A percentile compares a stretch with the other conserved stretches of the same genome.
Evolutionary conservation across 2,329 filamentous ascomycete genomes (phyloP).

Genomic region (Pyrenochaeta sp.): DNA sequence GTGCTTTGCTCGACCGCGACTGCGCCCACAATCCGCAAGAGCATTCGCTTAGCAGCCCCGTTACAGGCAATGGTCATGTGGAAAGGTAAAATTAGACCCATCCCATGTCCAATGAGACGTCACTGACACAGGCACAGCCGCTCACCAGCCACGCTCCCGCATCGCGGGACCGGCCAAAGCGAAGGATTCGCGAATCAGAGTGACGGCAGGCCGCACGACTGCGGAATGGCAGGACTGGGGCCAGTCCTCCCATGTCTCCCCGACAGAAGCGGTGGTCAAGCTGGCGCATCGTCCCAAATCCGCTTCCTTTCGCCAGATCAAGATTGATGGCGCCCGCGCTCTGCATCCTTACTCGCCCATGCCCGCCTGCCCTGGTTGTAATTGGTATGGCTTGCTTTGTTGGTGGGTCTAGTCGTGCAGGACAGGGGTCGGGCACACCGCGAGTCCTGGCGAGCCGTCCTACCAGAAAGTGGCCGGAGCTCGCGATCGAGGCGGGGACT

Average conservation of each 20-base stretch:
- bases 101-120: conserved; percentile 23
- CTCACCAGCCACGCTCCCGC: conserved; percentile 35
- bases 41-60: conserved; percentile 21
- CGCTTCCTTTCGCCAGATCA: conserved; percentile 41
- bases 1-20: conserved; percentile 15
- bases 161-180: conserved; percentile 28
- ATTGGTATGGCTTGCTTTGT: conserved; percentile 29
- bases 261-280: conserved; percentile 44
- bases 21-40: conserved; percentile 27
- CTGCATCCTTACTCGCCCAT: conserved; percentile 31
- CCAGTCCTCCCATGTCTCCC: conserved; percentile 22
- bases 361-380: conserved; percentile 23
- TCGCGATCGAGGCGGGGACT: conserved; percentile 50
- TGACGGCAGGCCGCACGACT: conserved; percentile 17
- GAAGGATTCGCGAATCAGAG: conserved; percentile 34
- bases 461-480: conserved; percentile 45
- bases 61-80: conserved; percentile 32
- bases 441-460: conserved; percentile 39
- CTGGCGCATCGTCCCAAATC: conserved; percentile 33
- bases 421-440: conserved; percentile 45
- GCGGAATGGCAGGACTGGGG: conserved; percentile 21
- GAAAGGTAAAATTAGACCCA: conserved; percentile 24
- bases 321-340: conserved; percentile 28
- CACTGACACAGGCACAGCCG: conserved; percentile 26
- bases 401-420: conserved; percentile 30